Evolutionary conservation across 2,329 filamentous ascomycete genomes (phyloP), one percentile per base, ranked within the genome.

Genomic region (Cyphellophora europaea): DNA sequence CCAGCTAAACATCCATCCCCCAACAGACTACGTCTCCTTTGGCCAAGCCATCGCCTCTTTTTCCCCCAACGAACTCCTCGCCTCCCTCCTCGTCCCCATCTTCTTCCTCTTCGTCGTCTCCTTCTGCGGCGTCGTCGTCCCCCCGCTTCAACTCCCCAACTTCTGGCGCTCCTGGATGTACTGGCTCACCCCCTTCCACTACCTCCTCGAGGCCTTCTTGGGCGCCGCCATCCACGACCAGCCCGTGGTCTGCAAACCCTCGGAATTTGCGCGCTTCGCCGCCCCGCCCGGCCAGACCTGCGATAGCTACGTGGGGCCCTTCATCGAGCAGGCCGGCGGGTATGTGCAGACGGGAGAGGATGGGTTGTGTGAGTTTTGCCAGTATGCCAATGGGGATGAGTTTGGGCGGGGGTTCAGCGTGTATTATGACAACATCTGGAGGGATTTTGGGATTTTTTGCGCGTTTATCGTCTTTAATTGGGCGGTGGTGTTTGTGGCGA

Each of bases 21-120:
- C n/a, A n/a, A n/a, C n/a, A n/a, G 82, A 85, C 62, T 72, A 77
- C 54, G 72, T 69, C 13, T 75, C 66, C 43, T 86, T 78, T 73
- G 83, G 80, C 11, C 82, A 85, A 53, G 86, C 80, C 75, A 81
- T 88, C 44, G 80, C 77, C 37, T 81, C 84, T 0, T 85, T 84
- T 52, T 79, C 82, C 0, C 81, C 59, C 23, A 66, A 66, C 42
- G 60, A 82, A 0, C 75, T 67, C 35, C 84, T 85, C 53, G 82
- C 79, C 0, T 76, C 74, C 3, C 57, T 82, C 0, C 62, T 82
- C 2, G 77, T 82, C 2, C 79, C 80, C 0, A 53, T 81, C 3
- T 79, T 82, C 56, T 80, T 83, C 58, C 69, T 77, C 14, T 81
- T 74, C 17, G 61, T 85, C 3, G 67, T 83, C 5, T 72, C 71